phyloP scores from a whole-genome alignment of 805 yeast genomes.

The Candida taoyuanica region DNA sequence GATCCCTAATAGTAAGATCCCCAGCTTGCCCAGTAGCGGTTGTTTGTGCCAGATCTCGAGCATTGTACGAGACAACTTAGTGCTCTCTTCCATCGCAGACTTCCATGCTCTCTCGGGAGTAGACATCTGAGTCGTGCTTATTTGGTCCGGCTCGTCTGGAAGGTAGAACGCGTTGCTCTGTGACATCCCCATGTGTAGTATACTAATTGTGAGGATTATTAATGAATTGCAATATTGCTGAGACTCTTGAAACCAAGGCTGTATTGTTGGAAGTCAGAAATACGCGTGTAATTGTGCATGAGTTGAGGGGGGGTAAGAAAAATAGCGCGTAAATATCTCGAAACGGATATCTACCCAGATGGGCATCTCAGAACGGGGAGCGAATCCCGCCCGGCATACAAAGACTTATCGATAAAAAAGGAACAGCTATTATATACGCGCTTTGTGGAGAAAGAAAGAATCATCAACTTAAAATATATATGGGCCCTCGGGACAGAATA shows the following conservation, averaged over 20 bases:
- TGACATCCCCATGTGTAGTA: slow-evolving; percentile 1
- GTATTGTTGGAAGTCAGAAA: too few species aligned
- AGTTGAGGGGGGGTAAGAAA: too few species aligned
- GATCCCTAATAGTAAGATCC: slow-evolving; percentile 1
- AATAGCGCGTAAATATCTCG: not conserved
- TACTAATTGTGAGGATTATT: not conserved
- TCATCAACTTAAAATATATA: too few species aligned
- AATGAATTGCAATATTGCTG: too few species aligned
- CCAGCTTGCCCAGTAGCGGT: slow-evolving; percentile 14
- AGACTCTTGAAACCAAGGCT: too few species aligned
- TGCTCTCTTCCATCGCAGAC: slow-evolving; percentile 4
- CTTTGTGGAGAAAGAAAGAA: slow-evolving; percentile 13
- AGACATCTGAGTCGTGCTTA: too few species aligned
- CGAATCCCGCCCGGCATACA: too few species aligned
- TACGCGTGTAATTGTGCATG: too few species aligned
- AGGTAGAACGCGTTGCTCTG: slow-evolving; percentile 8
- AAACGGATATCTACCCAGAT: not conserved
- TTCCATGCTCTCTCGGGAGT: slow-evolving; percentile 1
- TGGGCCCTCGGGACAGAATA: too few species aligned
- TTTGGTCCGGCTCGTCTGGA: slow-evolving; percentile 1
- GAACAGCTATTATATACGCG: too few species aligned
- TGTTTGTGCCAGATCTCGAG: slow-evolving; percentile 14
- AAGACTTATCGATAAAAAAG: too few species aligned
- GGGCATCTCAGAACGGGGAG: slow-evolving; percentile 6
- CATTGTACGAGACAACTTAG: slow-evolving; percentile 1